Base-by-base conservation (phyloP, 768 basidiomycete genomes). In the Rhodotorula paludigena region DNA sequence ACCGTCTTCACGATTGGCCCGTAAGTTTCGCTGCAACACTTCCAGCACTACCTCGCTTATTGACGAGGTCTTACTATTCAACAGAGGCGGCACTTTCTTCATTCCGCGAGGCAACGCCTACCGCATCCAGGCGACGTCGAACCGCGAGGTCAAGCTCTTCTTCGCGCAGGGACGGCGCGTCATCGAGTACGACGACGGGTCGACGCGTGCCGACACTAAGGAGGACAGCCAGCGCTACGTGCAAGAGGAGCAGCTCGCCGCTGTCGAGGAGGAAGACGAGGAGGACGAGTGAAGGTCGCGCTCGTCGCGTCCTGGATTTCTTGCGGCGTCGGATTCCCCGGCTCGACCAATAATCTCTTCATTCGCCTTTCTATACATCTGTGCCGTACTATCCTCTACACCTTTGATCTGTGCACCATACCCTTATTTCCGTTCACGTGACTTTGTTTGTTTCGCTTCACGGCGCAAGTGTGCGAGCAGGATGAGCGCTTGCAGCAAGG, bases 121-220 rank as follows among this genome's bases (percentile, higher is more conserved):
- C 66, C 39, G 42, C 15, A 72, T 72, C 64, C 47, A 42, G 39
- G 64, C 71, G 38, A 66, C 63, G 30, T 84, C 83, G 28, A 83
- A 87, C 55, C 85, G 89, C 42, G 86, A 88, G 56, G 90, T 87
- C 30, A 85, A 84, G 74, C 79, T 98, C 14, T 96, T 94, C 81
- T 98, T 97, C 80, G 87, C 91, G 1, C 94, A 97, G 80, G 90
- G 89, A 0, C 83, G 87, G 12, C 63, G 71, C 25, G 66, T 72
- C 28, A 56, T 68, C 48, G 71, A 68, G 48, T 23, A 47, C 39
- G 52, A 41, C 32, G 57, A 68, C 35, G 71, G 71, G 11, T 15
- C 45, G 28, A 61, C 70, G 23, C 20, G 66, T 1, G 7, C 42
- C 8, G 70, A 67, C 48, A 64, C 68, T 1, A 16, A 16, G n/a